Percentiles rank a stretch among this genome's conserved stretches.
phyloP scores from a whole-genome alignment of 257 asterid species.

The Prunella vulgaris region DNA sequence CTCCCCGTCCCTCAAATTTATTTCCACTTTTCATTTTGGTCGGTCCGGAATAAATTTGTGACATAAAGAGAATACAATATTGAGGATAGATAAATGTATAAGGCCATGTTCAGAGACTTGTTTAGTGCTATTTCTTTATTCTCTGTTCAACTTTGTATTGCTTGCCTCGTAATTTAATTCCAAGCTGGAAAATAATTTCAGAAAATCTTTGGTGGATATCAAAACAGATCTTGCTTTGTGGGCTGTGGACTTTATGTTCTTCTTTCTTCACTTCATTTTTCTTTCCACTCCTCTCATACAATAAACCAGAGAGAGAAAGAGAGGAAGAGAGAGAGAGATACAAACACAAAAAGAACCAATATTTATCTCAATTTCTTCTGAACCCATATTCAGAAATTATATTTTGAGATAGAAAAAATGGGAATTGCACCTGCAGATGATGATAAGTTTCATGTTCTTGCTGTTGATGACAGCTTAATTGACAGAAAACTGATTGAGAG shows the following conservation, averaged over 20 bases:
- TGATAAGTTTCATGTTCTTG: conserved; percentile 56
- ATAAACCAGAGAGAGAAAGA: too few species aligned
- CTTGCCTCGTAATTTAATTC: conserved; percentile 62
- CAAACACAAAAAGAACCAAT: background rate
- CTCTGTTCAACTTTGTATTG: conserved; percentile 24
- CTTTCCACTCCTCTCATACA: background rate
- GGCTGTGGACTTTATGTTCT: conserved; percentile 44
- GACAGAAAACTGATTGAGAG: conserved; percentile 61
- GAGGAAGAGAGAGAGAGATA: background rate
- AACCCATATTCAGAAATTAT: background rate
- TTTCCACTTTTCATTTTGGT: too few species aligned
- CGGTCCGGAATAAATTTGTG: too few species aligned
- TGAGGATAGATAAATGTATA: conserved; percentile 13
- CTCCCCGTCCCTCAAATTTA: too few species aligned
- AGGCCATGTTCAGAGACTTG: conserved; percentile 40
- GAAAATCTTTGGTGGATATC: conserved; percentile 42
- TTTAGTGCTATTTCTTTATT: conserved; percentile 15
- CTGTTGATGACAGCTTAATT: conserved; percentile 61
- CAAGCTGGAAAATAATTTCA: conserved; percentile 39
- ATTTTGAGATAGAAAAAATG: conserved; percentile 9
- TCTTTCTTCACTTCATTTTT: conserved; percentile 20
- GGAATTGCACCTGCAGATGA: too few species aligned
- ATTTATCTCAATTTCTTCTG: background rate
- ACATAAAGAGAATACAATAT: too few species aligned
- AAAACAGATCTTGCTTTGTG: conserved; percentile 75